Evolutionary conservation across 768 basidiomycete species (phyloP).

Genomic region (Boletus edulis): DNA sequence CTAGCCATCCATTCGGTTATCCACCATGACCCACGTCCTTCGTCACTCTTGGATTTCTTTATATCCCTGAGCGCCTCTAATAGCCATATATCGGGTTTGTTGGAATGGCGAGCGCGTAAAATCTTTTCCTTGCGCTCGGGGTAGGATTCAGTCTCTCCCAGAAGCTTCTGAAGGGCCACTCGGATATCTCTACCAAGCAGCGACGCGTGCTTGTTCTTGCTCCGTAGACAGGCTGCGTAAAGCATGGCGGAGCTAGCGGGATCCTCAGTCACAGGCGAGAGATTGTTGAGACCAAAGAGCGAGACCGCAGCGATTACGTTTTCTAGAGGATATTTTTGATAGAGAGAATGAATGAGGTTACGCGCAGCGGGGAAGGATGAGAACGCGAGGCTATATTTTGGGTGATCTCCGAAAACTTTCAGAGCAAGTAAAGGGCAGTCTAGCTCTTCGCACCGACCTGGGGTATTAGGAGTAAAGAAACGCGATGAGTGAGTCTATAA

Average conservation of each 20-base stretch:
- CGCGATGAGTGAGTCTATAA: not conserved
- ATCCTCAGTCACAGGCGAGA: slow-evolving; percentile 55
- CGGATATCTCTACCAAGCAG: slow-evolving; percentile 43
- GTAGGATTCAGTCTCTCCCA: slow-evolving; percentile 18
- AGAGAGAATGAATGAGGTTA: slow-evolving; percentile 56
- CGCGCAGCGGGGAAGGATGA: slow-evolving; percentile 48
- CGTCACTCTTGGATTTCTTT: slow-evolving; percentile 30
- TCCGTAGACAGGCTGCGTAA: slow-evolving; percentile 51
- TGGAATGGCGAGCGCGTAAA: slow-evolving; percentile 24
- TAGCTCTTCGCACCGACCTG: slow-evolving; percentile 64
- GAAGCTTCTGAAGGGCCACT: slow-evolving; percentile 37
- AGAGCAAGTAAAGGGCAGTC: slow-evolving; percentile 55
- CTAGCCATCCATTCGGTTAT: slow-evolving; percentile 26
- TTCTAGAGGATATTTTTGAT: slow-evolving; percentile 44
- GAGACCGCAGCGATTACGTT: slow-evolving; percentile 49
- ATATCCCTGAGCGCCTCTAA: slow-evolving; percentile 36
- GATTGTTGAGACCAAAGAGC: slow-evolving; percentile 52
- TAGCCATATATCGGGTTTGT: slow-evolving; percentile 38
- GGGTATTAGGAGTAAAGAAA: not conserved
- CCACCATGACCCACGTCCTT: slow-evolving; percentile 29
- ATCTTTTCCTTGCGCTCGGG: slow-evolving; percentile 16
- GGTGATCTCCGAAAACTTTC: slow-evolving; percentile 57
- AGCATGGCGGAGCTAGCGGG: slow-evolving; percentile 56
- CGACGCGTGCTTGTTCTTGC: slow-evolving; percentile 38
- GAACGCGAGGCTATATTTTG: slow-evolving; percentile 57